Evolutionary conservation across 140 eudicot species (phyloP), one percentile per base, ranked within the genome.

Genomic region (Anethum foeniculum): DNA sequence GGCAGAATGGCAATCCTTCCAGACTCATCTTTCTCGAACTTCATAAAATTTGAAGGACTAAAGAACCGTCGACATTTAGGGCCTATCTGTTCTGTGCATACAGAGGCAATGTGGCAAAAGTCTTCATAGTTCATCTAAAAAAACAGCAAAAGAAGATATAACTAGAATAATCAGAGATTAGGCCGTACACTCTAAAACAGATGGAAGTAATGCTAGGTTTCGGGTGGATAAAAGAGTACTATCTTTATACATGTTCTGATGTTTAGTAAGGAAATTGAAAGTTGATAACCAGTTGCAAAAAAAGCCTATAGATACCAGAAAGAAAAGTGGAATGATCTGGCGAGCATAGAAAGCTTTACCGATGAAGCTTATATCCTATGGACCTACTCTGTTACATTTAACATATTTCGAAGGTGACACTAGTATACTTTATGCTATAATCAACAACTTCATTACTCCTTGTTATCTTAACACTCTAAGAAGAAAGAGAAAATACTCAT

Each of bases 11-110:
- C 96, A 77, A 92, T 95, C 84, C 99, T 88, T 85, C 99, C 99
- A 11, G 96, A 91, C 83, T 95, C 99, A 68, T 95, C 99, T 76
- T 95, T 95, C 86, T 95, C 99, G 84, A 95, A 95, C 88, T 95
- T 95, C 99, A 95, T 95, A 88, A 95, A 95, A 85, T 95, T 95
- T 79, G 99, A 95, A 11, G 99, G 99, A 78, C 99, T 92, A 83
- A 95, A 95, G 82, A 92, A 95, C 15, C 97, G 96, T 2, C 99
- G 89, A 81, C 99, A 94, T 88, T 94, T 94, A 1, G 96, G 97
- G 81, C 99, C 99, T 43, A 94, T 92, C 88, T 94, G 99, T 83
- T 94, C 99, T 32, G 99, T 88, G 79, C 99, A 94, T 75, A 94
- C 99, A 62, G 99, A 90, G 79, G 99, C 97, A 82, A 95, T 95